Evolutionary conservation across 768 basidiomycete species (phyloP), one percentile per base, ranked within the genome.

Genomic region (Steccherinum ochraceum): DNA sequence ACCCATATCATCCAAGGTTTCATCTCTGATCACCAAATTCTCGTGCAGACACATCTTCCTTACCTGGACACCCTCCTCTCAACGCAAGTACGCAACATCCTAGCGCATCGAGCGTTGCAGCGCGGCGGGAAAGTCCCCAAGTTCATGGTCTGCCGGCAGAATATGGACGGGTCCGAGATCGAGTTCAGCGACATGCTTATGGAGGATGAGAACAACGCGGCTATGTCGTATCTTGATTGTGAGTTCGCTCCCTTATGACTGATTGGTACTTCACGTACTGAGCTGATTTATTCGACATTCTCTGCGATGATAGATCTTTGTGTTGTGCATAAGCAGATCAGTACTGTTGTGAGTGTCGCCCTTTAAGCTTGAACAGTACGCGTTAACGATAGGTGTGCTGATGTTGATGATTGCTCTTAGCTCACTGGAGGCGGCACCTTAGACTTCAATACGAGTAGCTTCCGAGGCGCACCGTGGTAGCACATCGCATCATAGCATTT

Each of bases 141-240:
- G 63, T 72, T 93, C 58, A 69, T 81, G 27, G 75, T 98, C 23
- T 89, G 90, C 0, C 80, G 96, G 7, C 96, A 98, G 64, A 91
- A 96, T 63, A 73, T 93, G 64, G 96, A 99, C 62, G 95, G 81
- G 12, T 72, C 81, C 47, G 95, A 99, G 70, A 80, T 98, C 42
- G 96, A 98, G 66, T 97, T 95, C 61, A 89, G 88, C 56, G 96
- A 99, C 69, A 89, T 96, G 89, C 76, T 99, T 12, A 83, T 96
- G 21, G 96, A 99, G 71, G 96, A 99, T 68, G 81, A 86, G 65
- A 99, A 99, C 63, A 96, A 95, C 59, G 93, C 89, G n/a, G 86
- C 85, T 0, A 79, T 94, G 82, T 85, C 89, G 1, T 96, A 95
- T 68, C 68, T 84, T 4, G 92, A 96, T 64, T 93, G 93, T 95